phyloP scores from a whole-genome alignment of 2,329 filamentous ascomycete genomes.

The Claviceps digitariae region DNA sequence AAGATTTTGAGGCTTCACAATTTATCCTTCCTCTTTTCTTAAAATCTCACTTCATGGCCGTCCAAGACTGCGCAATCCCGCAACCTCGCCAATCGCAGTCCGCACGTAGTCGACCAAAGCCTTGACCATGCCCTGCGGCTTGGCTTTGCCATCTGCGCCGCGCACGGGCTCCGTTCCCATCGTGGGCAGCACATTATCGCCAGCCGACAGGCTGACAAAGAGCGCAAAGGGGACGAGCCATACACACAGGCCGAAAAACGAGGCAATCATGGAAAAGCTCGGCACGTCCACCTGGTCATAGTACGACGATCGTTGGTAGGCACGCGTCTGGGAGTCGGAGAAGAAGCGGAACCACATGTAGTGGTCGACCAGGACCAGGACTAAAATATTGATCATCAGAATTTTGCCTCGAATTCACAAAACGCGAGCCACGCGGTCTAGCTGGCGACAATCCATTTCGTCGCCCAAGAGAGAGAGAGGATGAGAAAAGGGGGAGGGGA shows the following conservation, averaged over 20 bases:
- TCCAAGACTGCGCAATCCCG: constrained; percentile 14
- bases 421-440: background rate
- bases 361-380: constrained; percentile 77
- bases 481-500: background rate
- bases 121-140: constrained; percentile 53
- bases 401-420: background rate
- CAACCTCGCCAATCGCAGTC: constrained; percentile 35
- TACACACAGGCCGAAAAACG: constrained; percentile 90
- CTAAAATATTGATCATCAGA: constrained; percentile 24
- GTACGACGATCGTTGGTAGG: constrained; percentile 45
- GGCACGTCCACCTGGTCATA: constrained; percentile 55
- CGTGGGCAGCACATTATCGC: constrained; percentile 86
- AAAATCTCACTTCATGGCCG: constrained; percentile 9
- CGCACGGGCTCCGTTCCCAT: constrained; percentile 57
- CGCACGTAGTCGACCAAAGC: constrained; percentile 46
- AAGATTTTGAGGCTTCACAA: too few relatives aligned
- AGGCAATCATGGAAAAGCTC: constrained; percentile 85
- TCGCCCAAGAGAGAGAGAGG: too few relatives aligned
- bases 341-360: constrained; percentile 96
- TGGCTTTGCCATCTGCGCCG: constrained; percentile 31
- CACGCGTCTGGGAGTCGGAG: constrained; percentile 45
- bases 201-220: constrained; percentile 86
- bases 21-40: too few relatives aligned
- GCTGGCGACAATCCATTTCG: too few relatives aligned
- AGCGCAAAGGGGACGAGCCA: constrained; percentile 94